Evolutionary conservation across 2,329 filamentous ascomycete genomes (phyloP).

Genomic region (Ambrosiella beaveri): DNA sequence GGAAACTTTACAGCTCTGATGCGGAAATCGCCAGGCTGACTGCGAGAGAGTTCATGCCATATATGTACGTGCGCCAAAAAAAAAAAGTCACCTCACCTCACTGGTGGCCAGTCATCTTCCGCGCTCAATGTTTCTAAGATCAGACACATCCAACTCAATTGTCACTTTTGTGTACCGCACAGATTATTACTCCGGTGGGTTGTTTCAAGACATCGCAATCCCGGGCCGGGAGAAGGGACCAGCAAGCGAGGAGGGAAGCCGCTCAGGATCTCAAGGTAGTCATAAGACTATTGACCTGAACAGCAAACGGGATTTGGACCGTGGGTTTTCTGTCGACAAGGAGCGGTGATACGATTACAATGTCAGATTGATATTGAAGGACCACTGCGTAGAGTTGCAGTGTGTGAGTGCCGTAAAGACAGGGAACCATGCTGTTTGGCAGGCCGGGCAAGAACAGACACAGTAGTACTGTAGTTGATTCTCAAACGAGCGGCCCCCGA

Average conservation of each 20-base stretch:
- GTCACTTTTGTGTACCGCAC: not conserved
- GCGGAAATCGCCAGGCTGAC: not conserved
- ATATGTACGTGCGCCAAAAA: not conserved
- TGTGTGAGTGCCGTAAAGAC: not conserved
- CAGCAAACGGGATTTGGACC: not conserved
- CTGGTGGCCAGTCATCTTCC: no score
- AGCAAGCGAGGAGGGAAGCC: not conserved
- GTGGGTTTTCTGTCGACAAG: not conserved
- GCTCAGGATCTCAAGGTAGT: not conserved
- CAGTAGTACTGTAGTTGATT: not conserved
- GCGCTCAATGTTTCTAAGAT: not conserved
- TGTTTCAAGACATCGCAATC: not conserved
- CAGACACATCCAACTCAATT: not conserved
- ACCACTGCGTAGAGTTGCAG: not conserved
- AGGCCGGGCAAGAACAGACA: not conserved
- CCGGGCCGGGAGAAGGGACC: not conserved
- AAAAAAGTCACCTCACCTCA: no score
- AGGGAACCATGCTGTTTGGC: not conserved
- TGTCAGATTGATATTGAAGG: constrained; percentile 1
- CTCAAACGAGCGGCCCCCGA: not conserved
- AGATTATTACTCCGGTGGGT: not conserved
- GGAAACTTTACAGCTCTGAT: not conserved
- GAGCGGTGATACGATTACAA: not conserved
- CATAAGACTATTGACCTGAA: not conserved
- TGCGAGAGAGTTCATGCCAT: not conserved